A percentile compares a stretch with the other conserved stretches of the same genome.
These are phyloP conservation scores for Saturnispora gosingensis DNA, from an alignment of 805 yeast genomes.

Conservation along the genomic window DNA sequence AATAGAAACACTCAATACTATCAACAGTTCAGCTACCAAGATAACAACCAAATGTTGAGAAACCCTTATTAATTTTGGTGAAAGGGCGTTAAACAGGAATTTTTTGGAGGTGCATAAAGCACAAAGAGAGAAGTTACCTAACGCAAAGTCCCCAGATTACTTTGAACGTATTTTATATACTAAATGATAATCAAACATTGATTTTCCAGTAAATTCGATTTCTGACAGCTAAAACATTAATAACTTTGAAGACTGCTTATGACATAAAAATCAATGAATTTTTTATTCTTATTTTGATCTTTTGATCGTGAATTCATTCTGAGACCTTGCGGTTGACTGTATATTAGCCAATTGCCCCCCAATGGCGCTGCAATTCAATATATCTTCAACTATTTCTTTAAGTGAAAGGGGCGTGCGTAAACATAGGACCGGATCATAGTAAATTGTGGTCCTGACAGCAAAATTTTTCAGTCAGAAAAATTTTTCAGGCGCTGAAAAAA, in stretches of 20 bases:
- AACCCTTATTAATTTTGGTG: not conserved
- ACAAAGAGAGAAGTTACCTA: not conserved
- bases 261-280: not conserved
- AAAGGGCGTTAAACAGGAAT: not conserved
- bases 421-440: slow-evolving; percentile 2
- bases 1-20: too few relatives aligned
- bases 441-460: slow-evolving; percentile 2
- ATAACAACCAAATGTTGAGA: not conserved
- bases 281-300: too few relatives aligned
- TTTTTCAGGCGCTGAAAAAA: not conserved
- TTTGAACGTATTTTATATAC: too few relatives aligned
- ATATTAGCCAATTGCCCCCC: not conserved
- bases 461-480: slow-evolving; percentile 1
- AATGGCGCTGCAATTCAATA: not conserved
- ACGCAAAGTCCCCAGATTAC: not conserved
- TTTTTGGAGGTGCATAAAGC: not conserved
- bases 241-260: not conserved
- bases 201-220: not conserved
- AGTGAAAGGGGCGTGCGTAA: not conserved
- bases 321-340: not conserved
- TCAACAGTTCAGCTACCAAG: too few relatives aligned
- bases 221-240: not conserved
- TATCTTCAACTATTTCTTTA: not conserved
- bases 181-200: too few relatives aligned
- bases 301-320: too few relatives aligned